These are phyloP conservation scores for Rhodotorula sp. DNA, from an alignment of 1,284 basidiomycete species.

Conservation along the genomic window DNA sequence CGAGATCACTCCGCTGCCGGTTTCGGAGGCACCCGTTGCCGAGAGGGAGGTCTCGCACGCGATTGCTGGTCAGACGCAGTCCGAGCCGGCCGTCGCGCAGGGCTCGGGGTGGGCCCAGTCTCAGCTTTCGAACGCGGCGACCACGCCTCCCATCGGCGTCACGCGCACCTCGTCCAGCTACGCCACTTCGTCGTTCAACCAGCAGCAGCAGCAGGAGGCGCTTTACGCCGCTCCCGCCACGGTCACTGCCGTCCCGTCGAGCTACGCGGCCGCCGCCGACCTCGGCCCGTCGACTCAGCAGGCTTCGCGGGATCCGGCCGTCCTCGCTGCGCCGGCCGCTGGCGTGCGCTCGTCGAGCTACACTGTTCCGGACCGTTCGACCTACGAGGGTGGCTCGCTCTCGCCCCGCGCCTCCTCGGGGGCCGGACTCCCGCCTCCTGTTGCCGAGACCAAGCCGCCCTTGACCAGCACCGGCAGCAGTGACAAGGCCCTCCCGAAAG, in stretches of 20 bases:
- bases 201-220: background rate
- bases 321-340: background rate
- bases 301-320: background rate
- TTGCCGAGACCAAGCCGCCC: slow-evolving; percentile 1
- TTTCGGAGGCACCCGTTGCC: slow-evolving; percentile 5
- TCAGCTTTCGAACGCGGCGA: background rate
- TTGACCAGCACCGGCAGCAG: background rate
- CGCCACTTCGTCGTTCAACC: background rate
- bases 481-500: background rate
- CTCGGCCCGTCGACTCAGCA: too few relatives aligned
- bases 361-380: background rate
- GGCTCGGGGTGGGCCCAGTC: background rate
- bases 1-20: slow-evolving; percentile 18
- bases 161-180: background rate
- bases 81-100: background rate
- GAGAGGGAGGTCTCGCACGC: background rate
- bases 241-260: background rate
- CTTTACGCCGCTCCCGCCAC: background rate
- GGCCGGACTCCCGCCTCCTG: background rate
- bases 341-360: background rate
- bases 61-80: background rate
- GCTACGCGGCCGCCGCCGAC: background rate
- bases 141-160: background rate
- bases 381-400: background rate
- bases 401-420: background rate